Evolutionary conservation across 345 rosid genomes (phyloP).

Genomic region (Eucalyptus decipiens): DNA sequence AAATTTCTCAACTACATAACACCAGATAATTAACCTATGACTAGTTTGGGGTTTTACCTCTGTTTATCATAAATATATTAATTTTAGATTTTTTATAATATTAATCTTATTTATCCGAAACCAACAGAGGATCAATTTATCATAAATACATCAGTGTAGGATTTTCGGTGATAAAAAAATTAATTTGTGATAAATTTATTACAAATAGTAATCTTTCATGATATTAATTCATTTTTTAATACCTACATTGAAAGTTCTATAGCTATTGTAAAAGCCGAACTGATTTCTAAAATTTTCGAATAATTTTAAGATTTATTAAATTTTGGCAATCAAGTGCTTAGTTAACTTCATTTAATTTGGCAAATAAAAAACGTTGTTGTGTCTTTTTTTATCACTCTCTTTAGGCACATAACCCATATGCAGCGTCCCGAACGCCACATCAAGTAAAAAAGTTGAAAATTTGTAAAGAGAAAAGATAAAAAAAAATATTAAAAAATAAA

Average conservation of each 20-base stretch:
- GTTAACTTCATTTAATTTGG: background rate
- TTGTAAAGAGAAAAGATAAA: background rate
- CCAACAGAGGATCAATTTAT: accelerated
- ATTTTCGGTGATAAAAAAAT: accelerated
- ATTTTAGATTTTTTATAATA: accelerated
- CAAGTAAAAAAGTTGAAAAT: background rate
- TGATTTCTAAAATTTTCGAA: too few relatives aligned
- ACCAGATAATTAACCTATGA: accelerated
- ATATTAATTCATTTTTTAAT: too few relatives aligned
- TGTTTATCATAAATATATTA: too few relatives aligned
- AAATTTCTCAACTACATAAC: accelerated
- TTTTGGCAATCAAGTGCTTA: background rate
- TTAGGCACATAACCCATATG: background rate
- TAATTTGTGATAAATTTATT: too few relatives aligned
- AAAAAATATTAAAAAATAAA: background rate
- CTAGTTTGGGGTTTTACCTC: accelerated
- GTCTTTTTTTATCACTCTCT: background rate
- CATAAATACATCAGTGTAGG: accelerated
- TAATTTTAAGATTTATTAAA: background rate
- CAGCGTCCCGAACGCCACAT: background rate
- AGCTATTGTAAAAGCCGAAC: too few relatives aligned
- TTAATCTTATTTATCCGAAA: too few relatives aligned
- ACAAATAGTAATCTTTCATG: accelerated
- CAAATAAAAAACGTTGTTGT: background rate
- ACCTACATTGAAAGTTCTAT: background rate